A percentile compares a stretch with the other conserved stretches of the same genome.
phyloP scores from a whole-genome alignment of 768 basidiomycete species.

The Melanogaster broomeanus region DNA sequence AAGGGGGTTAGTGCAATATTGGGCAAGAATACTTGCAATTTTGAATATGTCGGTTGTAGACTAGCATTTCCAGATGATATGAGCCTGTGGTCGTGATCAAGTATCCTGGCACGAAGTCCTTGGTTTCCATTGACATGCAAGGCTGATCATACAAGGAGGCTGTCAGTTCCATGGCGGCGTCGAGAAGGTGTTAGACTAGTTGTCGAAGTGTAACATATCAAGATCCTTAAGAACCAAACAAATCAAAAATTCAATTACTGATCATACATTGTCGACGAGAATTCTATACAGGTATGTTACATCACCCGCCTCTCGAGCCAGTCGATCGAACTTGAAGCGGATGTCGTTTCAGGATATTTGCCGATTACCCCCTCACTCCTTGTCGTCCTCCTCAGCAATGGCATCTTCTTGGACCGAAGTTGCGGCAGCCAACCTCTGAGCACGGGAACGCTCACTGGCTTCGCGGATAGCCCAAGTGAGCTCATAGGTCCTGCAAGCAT shows the following conservation, averaged over 20 bases:
- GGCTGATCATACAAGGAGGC: constrained; percentile 35
- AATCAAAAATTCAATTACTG: background rate
- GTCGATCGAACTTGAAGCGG: too few relatives aligned
- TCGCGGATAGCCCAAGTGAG: constrained; percentile 92
- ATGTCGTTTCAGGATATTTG: background rate
- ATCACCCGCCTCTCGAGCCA: background rate
- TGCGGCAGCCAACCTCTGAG: constrained; percentile 39
- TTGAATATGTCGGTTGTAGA: constrained; percentile 39
- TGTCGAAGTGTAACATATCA: constrained; percentile 1
- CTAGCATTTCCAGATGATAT: constrained; percentile 54
- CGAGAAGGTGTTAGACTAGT: constrained; percentile 35
- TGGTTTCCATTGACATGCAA: too few relatives aligned
- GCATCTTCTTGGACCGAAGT: constrained; percentile 25
- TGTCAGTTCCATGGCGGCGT: constrained; percentile 42
- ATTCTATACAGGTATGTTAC: constrained; percentile 1
- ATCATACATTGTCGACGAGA: constrained; percentile 1
- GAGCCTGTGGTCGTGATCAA: constrained; percentile 49
- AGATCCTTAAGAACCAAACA: background rate
- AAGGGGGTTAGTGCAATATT: constrained; percentile 31
- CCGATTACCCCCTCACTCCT: constrained; percentile 14
- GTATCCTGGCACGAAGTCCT: constrained; percentile 51
- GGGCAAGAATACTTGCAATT: constrained; percentile 36
- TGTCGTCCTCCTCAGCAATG: constrained; percentile 23
- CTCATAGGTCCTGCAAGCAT: constrained; percentile 87
- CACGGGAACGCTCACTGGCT: constrained; percentile 69